Conservation (phyloP, 345 rosid species). For the Heritiera fomes region DNA sequence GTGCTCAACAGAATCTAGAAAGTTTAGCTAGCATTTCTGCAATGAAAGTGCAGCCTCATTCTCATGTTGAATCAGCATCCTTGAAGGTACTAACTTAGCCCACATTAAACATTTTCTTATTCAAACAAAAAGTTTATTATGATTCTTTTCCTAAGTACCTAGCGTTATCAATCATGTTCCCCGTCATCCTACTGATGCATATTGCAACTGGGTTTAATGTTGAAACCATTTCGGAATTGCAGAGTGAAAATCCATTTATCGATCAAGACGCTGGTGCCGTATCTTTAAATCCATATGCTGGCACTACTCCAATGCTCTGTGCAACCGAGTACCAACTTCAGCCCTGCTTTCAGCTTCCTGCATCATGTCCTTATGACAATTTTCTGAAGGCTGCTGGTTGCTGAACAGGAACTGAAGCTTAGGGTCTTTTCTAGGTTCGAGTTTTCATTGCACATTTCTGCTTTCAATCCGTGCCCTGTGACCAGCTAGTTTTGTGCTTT, state of each 20-base stretch:
- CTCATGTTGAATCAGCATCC: slow-evolving; percentile 20
- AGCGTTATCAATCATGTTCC: neutral
- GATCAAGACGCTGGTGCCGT: slow-evolving; percentile 26
- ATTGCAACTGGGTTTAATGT: too few species aligned
- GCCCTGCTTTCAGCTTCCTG: slow-evolving; percentile 53
- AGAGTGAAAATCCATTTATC: slow-evolving; percentile 46
- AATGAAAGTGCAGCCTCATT: slow-evolving; percentile 27
- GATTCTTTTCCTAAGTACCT: neutral
- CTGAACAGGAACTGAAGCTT: slow-evolving; percentile 21
- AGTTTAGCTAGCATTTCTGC: slow-evolving; percentile 23
- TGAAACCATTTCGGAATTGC: neutral
- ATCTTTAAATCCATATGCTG: slow-evolving; percentile 25
- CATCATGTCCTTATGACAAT: slow-evolving; percentile 61
- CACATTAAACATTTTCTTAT: neutral
- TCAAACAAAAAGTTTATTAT: neutral
- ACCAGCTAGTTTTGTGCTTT: neutral
- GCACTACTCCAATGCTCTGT: slow-evolving; percentile 29
- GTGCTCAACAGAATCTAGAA: slow-evolving; percentile 39
- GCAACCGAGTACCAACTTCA: slow-evolving; percentile 49
- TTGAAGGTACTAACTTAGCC: slow-evolving; percentile 20
- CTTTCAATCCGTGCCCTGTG: neutral
- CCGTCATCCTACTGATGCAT: too few species aligned
- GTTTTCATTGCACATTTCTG: neutral
- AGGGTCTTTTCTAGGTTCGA: neutral
- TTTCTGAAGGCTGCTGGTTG: slow-evolving; percentile 66